Evolutionary conservation across 2,329 filamentous ascomycete species (phyloP), one percentile per base, ranked within the genome.

Genomic region (Neobulgaria alba): DNA sequence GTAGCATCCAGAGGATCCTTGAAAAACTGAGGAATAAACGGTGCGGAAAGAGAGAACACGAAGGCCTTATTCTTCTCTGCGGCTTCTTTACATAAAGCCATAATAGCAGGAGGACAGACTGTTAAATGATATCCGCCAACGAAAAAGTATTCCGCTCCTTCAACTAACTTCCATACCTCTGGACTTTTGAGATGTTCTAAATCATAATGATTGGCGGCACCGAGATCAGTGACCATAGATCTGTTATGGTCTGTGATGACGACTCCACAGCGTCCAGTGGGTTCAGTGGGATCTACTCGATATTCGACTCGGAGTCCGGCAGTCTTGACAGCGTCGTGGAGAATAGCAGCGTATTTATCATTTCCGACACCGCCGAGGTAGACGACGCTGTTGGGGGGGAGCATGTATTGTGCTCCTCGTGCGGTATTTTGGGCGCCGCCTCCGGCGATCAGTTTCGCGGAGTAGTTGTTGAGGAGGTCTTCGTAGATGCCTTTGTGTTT

Each of bases 341-440:
- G 82, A 57, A 83, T 88, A 49, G 89, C 82, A 57, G 88, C 85
- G 67, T 94, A 95, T 71, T 95, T 92, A 75, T 98, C 92, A 59
- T 90, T 81, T 53, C 92, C 92, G 43, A 94, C 87, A 60, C 89
- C 89, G 55, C 92, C 92, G 52, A 96, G 77, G 75, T 87, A 98
- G 63, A 94, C 79, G 59, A 93, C 87, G 50, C 85, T 90, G 71
- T 95, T 83, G 46, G 83, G 71, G 21, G 86, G 80, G 42, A 98
- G 86, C 52, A 96, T 80, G 74, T 98, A 98, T 79, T 92, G 86
- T 50, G 90, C 92, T 55, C 92, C 92, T 60, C 92, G 82, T 55
- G 92, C 90, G 39, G 88, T 93, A 77, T 98, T 98, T 71, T 98
- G 92, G 20, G 92, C 92, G 42, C 92, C 92, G 59, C 92, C 92